These are phyloP conservation scores for Aureobasidium sp. DNA, from an alignment of 2,329 filamentous ascomycete species.

Conservation along the genomic window DNA sequence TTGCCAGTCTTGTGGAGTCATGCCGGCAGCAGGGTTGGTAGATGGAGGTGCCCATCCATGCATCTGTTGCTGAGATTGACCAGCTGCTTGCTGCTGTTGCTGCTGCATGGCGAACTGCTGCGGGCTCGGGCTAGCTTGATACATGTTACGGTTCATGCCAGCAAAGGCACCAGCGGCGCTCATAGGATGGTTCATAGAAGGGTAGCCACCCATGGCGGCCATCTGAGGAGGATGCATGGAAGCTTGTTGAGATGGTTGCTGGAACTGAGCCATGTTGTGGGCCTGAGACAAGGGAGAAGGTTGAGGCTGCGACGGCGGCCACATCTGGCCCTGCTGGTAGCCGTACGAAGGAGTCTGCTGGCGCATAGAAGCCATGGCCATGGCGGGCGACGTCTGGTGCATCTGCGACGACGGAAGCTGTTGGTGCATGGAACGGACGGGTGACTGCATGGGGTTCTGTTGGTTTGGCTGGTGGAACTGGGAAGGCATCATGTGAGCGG, in stretches of 20 bases:
- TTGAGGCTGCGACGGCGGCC: constrained; percentile 42
- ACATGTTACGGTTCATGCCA: constrained; percentile 43
- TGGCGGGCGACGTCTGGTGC: constrained; percentile 58
- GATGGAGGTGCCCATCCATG: constrained; percentile 43
- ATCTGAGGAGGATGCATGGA: constrained; percentile 45
- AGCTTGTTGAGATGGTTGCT: constrained; percentile 38
- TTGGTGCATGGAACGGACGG: constrained; percentile 62
- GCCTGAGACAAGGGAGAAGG: constrained; percentile 41
- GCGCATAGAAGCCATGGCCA: constrained; percentile 33
- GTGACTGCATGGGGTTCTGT: constrained; percentile 67
- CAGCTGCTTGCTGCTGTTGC: constrained; percentile 27
- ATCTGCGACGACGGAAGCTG: constrained; percentile 49
- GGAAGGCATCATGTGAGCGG: constrained; percentile 15
- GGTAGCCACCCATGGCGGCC: constrained; percentile 36
- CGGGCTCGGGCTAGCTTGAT: constrained; percentile 41
- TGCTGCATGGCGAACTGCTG: constrained; percentile 35
- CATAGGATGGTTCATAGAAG: constrained; percentile 40
- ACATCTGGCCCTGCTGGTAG: constrained; percentile 43
- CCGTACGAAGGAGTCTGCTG: constrained; percentile 40
- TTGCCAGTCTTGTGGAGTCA: constrained; percentile 36
- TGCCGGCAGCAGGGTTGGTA: constrained; percentile 24
- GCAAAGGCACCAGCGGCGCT: constrained; percentile 35
- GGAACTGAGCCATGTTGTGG: constrained; percentile 41
- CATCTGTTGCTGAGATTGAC: constrained; percentile 43
- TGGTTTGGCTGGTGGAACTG: constrained; percentile 46